Conservation (phyloP, 2,329 filamentous ascomycete genomes). For the Talaromyces sp. region DNA sequence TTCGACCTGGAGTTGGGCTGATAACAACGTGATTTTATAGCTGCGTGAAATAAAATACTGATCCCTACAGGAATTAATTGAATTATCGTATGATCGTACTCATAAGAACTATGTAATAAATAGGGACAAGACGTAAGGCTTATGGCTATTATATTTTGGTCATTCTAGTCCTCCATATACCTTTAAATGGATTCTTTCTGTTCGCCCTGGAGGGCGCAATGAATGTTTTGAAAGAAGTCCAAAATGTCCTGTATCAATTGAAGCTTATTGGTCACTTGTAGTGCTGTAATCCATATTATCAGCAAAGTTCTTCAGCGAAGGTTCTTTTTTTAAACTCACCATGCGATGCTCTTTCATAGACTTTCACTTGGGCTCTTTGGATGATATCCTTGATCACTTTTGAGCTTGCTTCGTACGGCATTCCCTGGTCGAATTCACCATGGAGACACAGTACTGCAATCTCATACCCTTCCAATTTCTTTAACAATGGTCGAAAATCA, state of each 20-base stretch:
- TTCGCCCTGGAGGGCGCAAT: too few relatives aligned
- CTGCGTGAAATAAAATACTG: too few relatives aligned
- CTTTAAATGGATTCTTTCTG: too few relatives aligned
- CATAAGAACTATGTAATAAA: too few relatives aligned
- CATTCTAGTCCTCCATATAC: too few relatives aligned
- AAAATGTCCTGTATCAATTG: neutral
- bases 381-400: conserved; percentile 25
- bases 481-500: neutral
- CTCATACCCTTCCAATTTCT: neutral
- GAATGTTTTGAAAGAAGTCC: neutral
- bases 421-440: conserved; percentile 28
- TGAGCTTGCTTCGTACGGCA: conserved; percentile 24
- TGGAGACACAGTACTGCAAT: conserved; percentile 24
- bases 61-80: too few relatives aligned
- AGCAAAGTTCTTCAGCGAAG: neutral
- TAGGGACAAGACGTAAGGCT: too few relatives aligned
- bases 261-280: neutral
- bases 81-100: too few relatives aligned
- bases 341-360: conserved; percentile 29
- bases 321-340: conserved; percentile 17
- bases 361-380: conserved; percentile 25
- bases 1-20: too few relatives aligned
- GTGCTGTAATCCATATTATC: neutral
- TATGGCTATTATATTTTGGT: too few relatives aligned
- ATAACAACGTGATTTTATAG: too few relatives aligned